These are phyloP conservation scores for Kuraishia hungarica DNA, from an alignment of 805 yeast genomes.

Conservation along the genomic window DNA sequence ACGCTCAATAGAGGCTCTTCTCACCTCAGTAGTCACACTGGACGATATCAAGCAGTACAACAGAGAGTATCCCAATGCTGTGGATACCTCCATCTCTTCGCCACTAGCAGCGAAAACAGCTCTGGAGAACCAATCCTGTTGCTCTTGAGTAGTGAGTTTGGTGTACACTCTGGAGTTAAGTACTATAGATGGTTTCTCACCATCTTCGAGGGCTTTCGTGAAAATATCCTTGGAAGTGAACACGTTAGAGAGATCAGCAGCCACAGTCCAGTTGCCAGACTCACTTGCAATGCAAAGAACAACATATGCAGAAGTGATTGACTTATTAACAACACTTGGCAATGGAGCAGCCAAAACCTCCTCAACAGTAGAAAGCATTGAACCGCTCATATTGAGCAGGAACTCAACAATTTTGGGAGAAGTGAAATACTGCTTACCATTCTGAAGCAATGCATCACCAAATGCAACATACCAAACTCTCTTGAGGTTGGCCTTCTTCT, in stretches of 20 bases:
- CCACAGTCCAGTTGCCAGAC: constrained; percentile 9
- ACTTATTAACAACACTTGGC: constrained; percentile 41
- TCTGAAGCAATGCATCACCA: constrained; percentile 23
- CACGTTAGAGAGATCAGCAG: constrained; percentile 5
- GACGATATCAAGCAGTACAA: constrained; percentile 37
- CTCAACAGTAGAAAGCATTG: constrained; percentile 21
- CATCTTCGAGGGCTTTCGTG: constrained; percentile 23
- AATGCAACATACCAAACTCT: constrained; percentile 59
- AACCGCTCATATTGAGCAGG: constrained; percentile 14
- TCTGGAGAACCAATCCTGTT: constrained; percentile 43
- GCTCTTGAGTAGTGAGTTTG: constrained; percentile 36
- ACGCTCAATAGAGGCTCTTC: constrained; percentile 24
- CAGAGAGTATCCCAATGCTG: constrained; percentile 37
- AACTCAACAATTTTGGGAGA: constrained; percentile 9
- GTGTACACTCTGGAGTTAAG: constrained; percentile 37
- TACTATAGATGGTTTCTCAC: constrained; percentile 39
- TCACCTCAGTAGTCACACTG: constrained; percentile 22
- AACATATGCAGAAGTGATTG: constrained; percentile 48
- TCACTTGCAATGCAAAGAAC: constrained; percentile 19
- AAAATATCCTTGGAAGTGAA: constrained; percentile 22
- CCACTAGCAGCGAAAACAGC: constrained; percentile 26
- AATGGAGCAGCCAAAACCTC: constrained; percentile 46
- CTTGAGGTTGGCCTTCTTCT: constrained; percentile 53
- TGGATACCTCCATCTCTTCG: constrained; percentile 11
- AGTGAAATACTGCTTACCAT: constrained; percentile 1